Conservation (phyloP, 228 moss, liverwort and hornwort genomes). For the Sphagnum magellanicum region DNA sequence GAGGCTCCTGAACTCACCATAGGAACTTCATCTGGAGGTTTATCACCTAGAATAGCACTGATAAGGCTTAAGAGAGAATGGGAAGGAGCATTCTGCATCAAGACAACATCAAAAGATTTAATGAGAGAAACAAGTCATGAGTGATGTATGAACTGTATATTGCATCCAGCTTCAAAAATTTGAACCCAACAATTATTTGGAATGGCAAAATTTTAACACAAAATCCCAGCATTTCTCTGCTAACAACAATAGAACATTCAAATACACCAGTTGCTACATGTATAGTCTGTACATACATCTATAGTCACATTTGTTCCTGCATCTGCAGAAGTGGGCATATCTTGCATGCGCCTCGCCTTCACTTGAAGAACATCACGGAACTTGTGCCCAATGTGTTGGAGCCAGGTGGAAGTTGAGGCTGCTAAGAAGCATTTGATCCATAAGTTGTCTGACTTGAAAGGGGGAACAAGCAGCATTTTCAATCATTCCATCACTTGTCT, state of each 20-base stretch:
- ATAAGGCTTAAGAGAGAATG: constrained; percentile 56
- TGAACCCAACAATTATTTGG: background rate
- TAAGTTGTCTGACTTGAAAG: background rate
- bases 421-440: background rate
- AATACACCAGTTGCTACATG: background rate
- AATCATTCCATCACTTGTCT: constrained; percentile 4
- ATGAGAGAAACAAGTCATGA: background rate
- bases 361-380: constrained; percentile 55
- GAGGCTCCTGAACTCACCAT: constrained; percentile 19
- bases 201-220: background rate
- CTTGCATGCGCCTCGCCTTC: constrained; percentile 28
- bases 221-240: background rate
- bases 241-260: background rate
- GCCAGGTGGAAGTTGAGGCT: constrained; percentile 42
- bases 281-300: constrained; percentile 16
- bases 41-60: constrained; percentile 60
- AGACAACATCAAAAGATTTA: constrained; percentile 7
- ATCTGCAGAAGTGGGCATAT: constrained; percentile 9
- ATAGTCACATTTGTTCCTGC: constrained; percentile 17
- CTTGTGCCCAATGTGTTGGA: constrained; percentile 54
- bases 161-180: background rate
- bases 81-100: constrained; percentile 35
- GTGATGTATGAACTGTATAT: background rate
- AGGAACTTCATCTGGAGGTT: constrained; percentile 55
- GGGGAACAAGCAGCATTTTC: background rate